Percentiles rank a stretch among this genome's conserved stretches.
Evolutionary conservation across 306 rosid genomes (phyloP).

Genomic region (Corylus avellana): DNA sequence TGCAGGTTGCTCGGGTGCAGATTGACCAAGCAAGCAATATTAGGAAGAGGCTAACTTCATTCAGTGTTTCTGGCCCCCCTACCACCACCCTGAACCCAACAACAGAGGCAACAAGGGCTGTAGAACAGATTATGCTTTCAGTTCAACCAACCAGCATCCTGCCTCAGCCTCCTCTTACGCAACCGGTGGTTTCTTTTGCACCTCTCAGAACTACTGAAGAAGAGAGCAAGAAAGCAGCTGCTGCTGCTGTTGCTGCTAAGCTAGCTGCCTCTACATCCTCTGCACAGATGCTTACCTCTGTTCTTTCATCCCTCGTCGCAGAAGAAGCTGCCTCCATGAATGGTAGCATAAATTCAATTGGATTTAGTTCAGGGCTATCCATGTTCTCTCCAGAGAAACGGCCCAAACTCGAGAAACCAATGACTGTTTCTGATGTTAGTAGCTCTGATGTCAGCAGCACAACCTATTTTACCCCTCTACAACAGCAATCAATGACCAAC

Average conservation of each 20-base stretch:
- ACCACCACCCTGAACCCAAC: slow-evolving; percentile 28
- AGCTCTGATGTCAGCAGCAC: slow-evolving; percentile 48
- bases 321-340: slow-evolving; percentile 88
- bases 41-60: slow-evolving; percentile 47
- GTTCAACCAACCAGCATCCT: slow-evolving; percentile 41
- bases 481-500: slow-evolving; percentile 46
- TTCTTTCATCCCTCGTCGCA: slow-evolving; percentile 87
- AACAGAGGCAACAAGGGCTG: slow-evolving; percentile 41
- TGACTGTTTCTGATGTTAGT: slow-evolving; percentile 49
- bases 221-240: slow-evolving; percentile 77
- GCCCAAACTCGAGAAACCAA: slow-evolving; percentile 67
- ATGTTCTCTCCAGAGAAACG: slow-evolving; percentile 71
- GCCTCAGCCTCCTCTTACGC: slow-evolving; percentile 46
- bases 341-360: slow-evolving; percentile 48
- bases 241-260: slow-evolving; percentile 91
- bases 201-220: slow-evolving; percentile 64
- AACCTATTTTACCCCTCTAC: slow-evolving; percentile 47
- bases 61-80: slow-evolving; percentile 16
- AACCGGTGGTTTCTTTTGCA: slow-evolving; percentile 49
- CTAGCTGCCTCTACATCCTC: slow-evolving; percentile 94
- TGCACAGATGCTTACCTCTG: slow-evolving; percentile 88
- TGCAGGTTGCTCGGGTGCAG: slow-evolving; percentile 68
- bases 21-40: slow-evolving; percentile 58
- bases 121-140: slow-evolving; percentile 46
- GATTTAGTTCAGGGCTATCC: slow-evolving; percentile 52